A percentile compares a stretch with the other conserved stretches of the same genome.
Conservation (phyloP, 495 filamentous ascomycete genomes). For the Astrothelium macrocarpum region DNA sequence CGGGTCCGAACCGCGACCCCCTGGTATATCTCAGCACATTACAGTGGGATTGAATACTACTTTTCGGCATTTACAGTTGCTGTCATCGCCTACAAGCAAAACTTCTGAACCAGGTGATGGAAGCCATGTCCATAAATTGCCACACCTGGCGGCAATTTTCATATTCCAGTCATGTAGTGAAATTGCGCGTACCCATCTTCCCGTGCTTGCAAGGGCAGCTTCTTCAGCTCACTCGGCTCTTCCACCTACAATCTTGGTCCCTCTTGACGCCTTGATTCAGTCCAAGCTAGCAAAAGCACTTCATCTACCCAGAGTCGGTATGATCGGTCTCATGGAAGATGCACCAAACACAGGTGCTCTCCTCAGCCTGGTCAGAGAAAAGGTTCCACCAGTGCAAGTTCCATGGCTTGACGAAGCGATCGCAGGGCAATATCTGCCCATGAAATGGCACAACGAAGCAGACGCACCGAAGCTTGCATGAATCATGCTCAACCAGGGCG, state of each 20-base stretch:
- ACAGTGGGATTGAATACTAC: slow-evolving; percentile 51
- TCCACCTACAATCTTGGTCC: slow-evolving; percentile 43
- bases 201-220: slow-evolving; percentile 45
- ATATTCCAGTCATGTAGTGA: slow-evolving; percentile 42
- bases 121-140: background rate
- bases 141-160: slow-evolving; percentile 42
- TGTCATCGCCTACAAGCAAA: slow-evolving; percentile 5
- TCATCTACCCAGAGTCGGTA: slow-evolving; percentile 47
- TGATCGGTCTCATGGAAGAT: slow-evolving; percentile 44
- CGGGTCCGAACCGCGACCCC: slow-evolving; percentile 31
- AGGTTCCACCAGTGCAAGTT: slow-evolving; percentile 35
- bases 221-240: slow-evolving; percentile 32
- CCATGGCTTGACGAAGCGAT: slow-evolving; percentile 29
- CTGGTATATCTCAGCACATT: slow-evolving; percentile 42
- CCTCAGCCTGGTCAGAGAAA: slow-evolving; percentile 40
- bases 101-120: slow-evolving; percentile 7
- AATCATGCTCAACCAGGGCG: background rate
- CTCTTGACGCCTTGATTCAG: slow-evolving; percentile 45
- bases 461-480: background rate
- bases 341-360: slow-evolving; percentile 42
- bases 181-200: slow-evolving; percentile 42
- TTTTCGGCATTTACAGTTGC: slow-evolving; percentile 39
- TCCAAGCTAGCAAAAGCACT: slow-evolving; percentile 41
- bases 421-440: slow-evolving; percentile 12
- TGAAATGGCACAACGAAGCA: slow-evolving; percentile 3